A percentile compares a stretch with the other conserved stretches of the same genome.
phyloP scores from a whole-genome alignment of 2,329 filamentous ascomycete genomes.

The Neopestalotiopsis sp. region DNA sequence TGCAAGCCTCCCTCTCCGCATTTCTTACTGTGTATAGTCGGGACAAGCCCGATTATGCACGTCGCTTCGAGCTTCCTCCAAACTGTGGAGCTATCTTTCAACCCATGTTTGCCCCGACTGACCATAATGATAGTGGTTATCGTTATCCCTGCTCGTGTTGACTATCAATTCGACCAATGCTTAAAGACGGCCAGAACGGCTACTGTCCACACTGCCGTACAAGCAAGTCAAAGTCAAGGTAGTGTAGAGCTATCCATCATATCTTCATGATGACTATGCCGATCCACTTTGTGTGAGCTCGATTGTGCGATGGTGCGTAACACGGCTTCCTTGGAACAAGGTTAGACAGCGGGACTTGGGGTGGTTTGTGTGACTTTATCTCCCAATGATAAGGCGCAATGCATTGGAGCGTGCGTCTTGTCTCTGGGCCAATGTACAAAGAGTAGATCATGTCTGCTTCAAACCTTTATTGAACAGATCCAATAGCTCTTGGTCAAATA shows the following conservation, averaged over 20 bases:
- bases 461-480: too few relatives aligned
- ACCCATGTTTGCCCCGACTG: neutral
- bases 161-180: neutral
- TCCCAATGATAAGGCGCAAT: neutral
- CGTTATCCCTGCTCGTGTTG: neutral
- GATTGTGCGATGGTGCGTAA: neutral
- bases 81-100: conserved; percentile 10
- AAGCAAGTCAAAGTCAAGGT: too few relatives aligned
- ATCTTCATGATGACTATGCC: neutral
- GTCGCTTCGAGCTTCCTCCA: conserved; percentile 29
- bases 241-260: neutral
- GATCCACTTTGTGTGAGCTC: neutral
- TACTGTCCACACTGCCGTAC: too few relatives aligned
- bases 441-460: neutral
- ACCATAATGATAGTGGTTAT: neutral
- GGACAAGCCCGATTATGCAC: conserved; percentile 16
- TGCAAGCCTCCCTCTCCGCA: neutral
- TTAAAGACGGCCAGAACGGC: neutral
- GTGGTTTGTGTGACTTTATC: neutral
- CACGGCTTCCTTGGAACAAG: neutral
- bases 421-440: neutral
- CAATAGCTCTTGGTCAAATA: too few relatives aligned
- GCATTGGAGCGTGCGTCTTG: neutral
- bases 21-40: conserved; percentile 2
- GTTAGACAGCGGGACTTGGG: neutral